Base-by-base conservation (phyloP, 78 protist genomes). In the Dictyostelium firmibasis region DNA sequence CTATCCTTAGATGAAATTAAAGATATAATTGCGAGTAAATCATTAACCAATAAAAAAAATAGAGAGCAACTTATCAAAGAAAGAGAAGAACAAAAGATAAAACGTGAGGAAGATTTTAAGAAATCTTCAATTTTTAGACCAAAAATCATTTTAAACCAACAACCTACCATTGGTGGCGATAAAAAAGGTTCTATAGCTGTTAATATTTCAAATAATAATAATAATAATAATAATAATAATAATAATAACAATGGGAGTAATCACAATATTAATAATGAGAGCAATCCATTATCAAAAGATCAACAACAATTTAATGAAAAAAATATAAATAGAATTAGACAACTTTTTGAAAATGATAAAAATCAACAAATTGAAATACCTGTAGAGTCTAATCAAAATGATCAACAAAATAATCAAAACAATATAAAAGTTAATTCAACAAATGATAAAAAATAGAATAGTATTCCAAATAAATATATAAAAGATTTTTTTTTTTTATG, bases 1-100 rank as follows among this genome's bases (percentile, higher is more conserved):
- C 91, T 98, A 64, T 62, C 64, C 6, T 88, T 79, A 69, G 95
- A 94, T 0, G 96, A 97, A 82, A 85, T 96, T 44, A 72, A 74
- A 50, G 77, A 38, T n/a, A 84, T 92, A 70, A 60, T 95, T 23
- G 86, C 89, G 1, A 84, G 76, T 13, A 84, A 74, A 43, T 36
- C 53, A n/a, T 18, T 86, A 14, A 23, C 70, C 18, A 64, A 31
- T 41, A 85, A 92, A 35, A 92, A 85, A 44, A 84, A 83, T 62
- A 27, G 86, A 33, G 83, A 35, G 2, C 84, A 62, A 31, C 36
- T 89, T 4, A 11, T 81, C 16, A 83, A 72, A 75, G 92, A 85
- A 50, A 72, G 92, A 64, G 81, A 82, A 36, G 92, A 92, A n/a
- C 33, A 44, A n/a, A 38, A 85, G 47, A 81, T 41, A 31, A 77